These are phyloP conservation scores for Gnomoniopsis smithogilvyi DNA, from an alignment of 2,329 filamentous ascomycete species.

Conservation along the genomic window DNA sequence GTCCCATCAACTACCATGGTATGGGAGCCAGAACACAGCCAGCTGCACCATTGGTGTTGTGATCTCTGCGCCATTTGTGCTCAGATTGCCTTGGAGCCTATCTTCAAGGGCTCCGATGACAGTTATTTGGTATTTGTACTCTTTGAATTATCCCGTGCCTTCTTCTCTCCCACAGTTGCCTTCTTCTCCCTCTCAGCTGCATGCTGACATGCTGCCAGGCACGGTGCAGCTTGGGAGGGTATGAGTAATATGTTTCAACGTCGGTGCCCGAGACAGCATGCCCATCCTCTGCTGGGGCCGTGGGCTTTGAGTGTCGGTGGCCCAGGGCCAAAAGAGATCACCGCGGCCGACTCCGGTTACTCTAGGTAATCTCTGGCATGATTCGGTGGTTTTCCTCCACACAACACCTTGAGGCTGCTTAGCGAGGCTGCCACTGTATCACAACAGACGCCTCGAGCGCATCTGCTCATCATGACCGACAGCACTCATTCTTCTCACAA, in stretches of 20 bases:
- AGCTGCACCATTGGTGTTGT: too few species aligned
- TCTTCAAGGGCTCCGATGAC: too few species aligned
- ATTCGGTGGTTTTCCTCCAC: not conserved
- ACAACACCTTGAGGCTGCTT: not conserved
- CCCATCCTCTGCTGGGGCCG: not conserved
- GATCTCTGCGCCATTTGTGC: too few species aligned
- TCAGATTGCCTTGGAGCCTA: too few species aligned
- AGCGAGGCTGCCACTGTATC: not conserved
- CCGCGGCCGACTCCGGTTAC: not conserved
- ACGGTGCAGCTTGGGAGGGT: not conserved
- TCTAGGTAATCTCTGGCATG: not conserved
- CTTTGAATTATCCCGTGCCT: too few species aligned
- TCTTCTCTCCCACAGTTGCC: not conserved
- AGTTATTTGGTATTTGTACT: too few species aligned
- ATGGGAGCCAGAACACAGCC: too few species aligned
- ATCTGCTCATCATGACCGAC: not conserved
- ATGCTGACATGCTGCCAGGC: not conserved
- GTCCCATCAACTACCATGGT: too few species aligned
- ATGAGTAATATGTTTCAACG: not conserved
- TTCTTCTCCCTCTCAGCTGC: not conserved
- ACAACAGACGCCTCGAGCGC: not conserved
- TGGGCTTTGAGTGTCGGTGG: too few species aligned
- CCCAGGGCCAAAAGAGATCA: not conserved
- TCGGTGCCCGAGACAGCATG: not conserved
- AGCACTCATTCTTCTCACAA: not conserved